Evolutionary conservation across 257 asterid genomes (phyloP).

Genomic region (Ilex asprella): DNA sequence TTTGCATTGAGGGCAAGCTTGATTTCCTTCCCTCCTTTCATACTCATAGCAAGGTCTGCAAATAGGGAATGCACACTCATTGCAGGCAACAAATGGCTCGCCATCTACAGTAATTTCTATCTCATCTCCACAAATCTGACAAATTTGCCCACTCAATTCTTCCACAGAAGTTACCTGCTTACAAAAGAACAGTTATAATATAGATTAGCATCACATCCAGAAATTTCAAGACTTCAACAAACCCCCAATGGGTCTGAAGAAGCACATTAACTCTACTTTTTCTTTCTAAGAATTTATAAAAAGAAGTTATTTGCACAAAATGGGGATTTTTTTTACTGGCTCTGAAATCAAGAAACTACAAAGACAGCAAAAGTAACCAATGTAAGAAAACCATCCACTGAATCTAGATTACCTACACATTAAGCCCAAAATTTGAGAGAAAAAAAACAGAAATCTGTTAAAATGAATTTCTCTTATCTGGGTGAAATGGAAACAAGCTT

Average conservation of each 20-base stretch:
- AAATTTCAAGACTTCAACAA: slow-evolving; percentile 7
- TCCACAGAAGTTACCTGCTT: slow-evolving; percentile 85
- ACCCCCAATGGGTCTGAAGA: slow-evolving; percentile 4
- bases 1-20: slow-evolving; percentile 97
- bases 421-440: neutral
- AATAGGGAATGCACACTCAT: slow-evolving; percentile 90
- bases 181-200: neutral
- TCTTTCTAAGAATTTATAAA: neutral
- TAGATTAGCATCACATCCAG: slow-evolving; percentile 24
- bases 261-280: slow-evolving; percentile 3
- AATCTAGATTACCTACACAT: slow-evolving; percentile 12
- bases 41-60: slow-evolving; percentile 87
- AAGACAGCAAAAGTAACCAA: slow-evolving; percentile 23
- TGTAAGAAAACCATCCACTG: slow-evolving; percentile 16
- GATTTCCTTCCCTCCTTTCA: slow-evolving; percentile 92
- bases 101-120: slow-evolving; percentile 70
- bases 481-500: neutral
- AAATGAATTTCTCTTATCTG: slow-evolving; percentile 3
- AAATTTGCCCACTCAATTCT: slow-evolving; percentile 90
- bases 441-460: slow-evolving; percentile 1
- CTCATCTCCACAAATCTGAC: slow-evolving; percentile 99
- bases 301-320: neutral
- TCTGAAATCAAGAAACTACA: slow-evolving; percentile 29
- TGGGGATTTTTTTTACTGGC: slow-evolving; percentile 14
- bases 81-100: slow-evolving; percentile 91